Base-by-base conservation (phyloP, 805 yeast genomes). In the Spencermartinsiella europaea region DNA sequence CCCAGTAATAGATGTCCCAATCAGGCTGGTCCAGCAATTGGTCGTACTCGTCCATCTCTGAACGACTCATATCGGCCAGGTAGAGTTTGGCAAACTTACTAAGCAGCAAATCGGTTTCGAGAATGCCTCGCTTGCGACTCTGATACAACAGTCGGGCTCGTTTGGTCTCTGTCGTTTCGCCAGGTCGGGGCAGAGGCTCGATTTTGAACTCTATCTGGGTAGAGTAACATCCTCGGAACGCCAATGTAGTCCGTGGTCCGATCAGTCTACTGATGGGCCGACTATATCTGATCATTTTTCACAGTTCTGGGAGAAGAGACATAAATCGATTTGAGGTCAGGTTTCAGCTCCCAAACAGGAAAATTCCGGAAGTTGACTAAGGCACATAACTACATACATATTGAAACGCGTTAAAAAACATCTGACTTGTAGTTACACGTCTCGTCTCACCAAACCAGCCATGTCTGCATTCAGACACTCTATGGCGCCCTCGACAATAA, bases 1-100 rank as follows among this genome's bases (percentile, higher is more conserved):
- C 95, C 99, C 99, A 91, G 70, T 93, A 93, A 66, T 87, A 93
- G 50, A 93, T 90, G 66, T 93, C 99, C 99, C 99, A 93, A 66
- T 93, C 99, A n/a, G 91, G 79, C 66, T 91, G 95, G 65, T 93
- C 95, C 61, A 93, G 73, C 48, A 93, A 49, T 46, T 53, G 38
- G 61, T 91, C 97, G 65, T 87, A 93, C 65, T 93, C 98, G 40
- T 80, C 83, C 45, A 93, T 70, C 66, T 88, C 84, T 45, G 73
- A 82, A 50, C 69, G 65, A 10, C 75, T 71, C 72, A 93, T 75
- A 0, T 62, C 60, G 34, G 73, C 66, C 52, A 93, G 70, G 60
- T 85, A 77, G 60, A 76, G 77, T 59, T 88, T 80, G 21, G 98
- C 95, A 66, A 90, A 93, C 49, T 89, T 75, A 16, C 93, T 81